Evolutionary conservation across 257 asterid genomes (phyloP), one percentile per base, ranked within the genome.

Genomic region (Echites panduratus): DNA sequence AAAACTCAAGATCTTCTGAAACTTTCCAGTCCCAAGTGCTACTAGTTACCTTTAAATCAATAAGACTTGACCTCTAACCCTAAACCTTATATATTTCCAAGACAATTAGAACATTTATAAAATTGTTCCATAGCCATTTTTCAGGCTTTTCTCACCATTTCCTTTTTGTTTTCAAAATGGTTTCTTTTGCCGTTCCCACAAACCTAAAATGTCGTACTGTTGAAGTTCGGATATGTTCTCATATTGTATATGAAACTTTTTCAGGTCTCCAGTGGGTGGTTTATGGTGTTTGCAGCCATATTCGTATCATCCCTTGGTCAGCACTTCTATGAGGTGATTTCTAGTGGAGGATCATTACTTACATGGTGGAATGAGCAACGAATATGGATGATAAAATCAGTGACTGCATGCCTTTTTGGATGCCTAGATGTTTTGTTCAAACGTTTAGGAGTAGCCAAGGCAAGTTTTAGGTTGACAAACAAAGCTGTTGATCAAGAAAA

Each of bases 351-450:
- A n/a, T 73, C 96, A 32, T 41, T 85, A 17, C 70, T 49, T 32
- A 81, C 84, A 56, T 86, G 89, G 73, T 78, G 86, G 72, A 86
- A 85, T 20, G 97, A 87, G 62, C 81, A 80, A 65, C 74, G 95
- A 45, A 76, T 86, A 45, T 91, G 92, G 92, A 82, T 86, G 94
- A 83, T 89, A 77, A 89, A 80, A 74, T 75, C 86, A 0, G 84
- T 84, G 9, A 70, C 93, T 13, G 80, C 84, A 49, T 87, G 86
- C 74, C 70, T 86, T 19, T 86, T 78, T 52, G 97, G 87, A 26
- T 66, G 82, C 47, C 2, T 87, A 47, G 81, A 86, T 56, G 90
- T 47, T 9, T 14, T 85, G 19, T 53, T 84, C 66, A 88, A 82
- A 64, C 62, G 70, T 8, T 0, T 84, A 14, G 91, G 88, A 29